Percentiles rank a stretch among this genome's conserved stretches.
Evolutionary conservation across 768 basidiomycete genomes (phyloP).

Genomic region (Candolleomyces efflorescens): DNA sequence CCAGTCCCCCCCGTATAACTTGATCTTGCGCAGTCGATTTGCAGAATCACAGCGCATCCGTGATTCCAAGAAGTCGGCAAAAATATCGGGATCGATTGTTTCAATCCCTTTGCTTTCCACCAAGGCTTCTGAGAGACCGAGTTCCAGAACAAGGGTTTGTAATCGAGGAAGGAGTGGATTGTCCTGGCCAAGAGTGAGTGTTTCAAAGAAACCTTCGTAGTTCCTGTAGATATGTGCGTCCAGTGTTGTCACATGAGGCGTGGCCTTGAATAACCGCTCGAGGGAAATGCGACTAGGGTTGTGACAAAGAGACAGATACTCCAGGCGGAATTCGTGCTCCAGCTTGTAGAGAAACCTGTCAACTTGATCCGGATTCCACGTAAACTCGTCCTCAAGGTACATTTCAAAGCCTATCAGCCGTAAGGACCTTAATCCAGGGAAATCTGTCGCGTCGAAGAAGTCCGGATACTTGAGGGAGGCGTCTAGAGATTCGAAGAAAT

Average conservation of each 20-base stretch:
- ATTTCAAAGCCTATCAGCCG: neutral
- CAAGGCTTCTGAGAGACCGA: neutral
- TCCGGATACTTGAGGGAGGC: neutral
- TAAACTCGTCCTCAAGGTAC: neutral
- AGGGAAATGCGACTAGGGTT: neutral
- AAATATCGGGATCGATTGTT: neutral
- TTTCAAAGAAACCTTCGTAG: neutral
- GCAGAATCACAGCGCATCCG: neutral
- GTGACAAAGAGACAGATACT: neutral
- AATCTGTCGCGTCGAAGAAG: neutral
- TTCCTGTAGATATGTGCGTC: neutral
- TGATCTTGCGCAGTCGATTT: neutral
- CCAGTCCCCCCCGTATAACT: neutral
- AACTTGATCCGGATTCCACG: neutral
- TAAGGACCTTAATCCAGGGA: neutral
- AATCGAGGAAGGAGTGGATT: neutral
- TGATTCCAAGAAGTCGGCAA: neutral
- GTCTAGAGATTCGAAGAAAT: neutral
- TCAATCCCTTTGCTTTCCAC: neutral
- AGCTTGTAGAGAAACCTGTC: neutral
- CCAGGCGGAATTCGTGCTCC: neutral
- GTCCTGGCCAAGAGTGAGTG: neutral
- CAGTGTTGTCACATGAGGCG: neutral
- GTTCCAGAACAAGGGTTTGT: neutral
- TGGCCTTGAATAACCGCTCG: neutral